Percentiles rank a stretch among this genome's conserved stretches.
phyloP scores from a whole-genome alignment of 2,329 filamentous ascomycete genomes.

The Claviceps digitariae region DNA sequence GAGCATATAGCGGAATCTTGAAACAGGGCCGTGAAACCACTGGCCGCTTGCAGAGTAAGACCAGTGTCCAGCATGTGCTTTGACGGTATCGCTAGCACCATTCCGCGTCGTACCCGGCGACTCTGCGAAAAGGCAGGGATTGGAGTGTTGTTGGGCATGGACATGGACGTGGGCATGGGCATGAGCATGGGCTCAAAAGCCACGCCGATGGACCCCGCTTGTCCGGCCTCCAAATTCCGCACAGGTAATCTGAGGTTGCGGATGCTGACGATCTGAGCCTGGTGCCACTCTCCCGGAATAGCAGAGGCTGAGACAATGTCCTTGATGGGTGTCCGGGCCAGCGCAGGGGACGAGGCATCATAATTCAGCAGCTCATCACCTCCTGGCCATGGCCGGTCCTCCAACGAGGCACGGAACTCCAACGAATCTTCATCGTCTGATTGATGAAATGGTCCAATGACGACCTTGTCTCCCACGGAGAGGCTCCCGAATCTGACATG shows the following conservation, averaged over 20 bases:
- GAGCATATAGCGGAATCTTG: conserved; percentile 45
- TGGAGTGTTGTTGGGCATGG: conserved; percentile 1
- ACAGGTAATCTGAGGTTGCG: conserved; percentile 80
- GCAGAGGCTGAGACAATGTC: conserved; percentile 37
- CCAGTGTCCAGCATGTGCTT: conserved; percentile 42
- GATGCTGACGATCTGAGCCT: conserved; percentile 69
- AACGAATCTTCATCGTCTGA: conserved; percentile 34
- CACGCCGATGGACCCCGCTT: conserved; percentile 82
- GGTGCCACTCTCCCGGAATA: conserved; percentile 60
- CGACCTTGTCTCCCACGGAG: conserved; percentile 61
- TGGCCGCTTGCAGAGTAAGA: conserved; percentile 48
- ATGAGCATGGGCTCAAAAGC: conserved; percentile 32
- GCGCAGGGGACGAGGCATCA: conserved; percentile 39
- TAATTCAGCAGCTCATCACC: conserved; percentile 37
- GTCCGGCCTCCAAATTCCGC: conserved; percentile 57
- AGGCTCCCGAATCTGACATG: conserved; percentile 68
- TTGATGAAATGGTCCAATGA: conserved; percentile 63
- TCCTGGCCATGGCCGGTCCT: conserved; percentile 32
- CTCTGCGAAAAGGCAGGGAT: conserved; percentile 8
- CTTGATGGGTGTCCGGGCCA: conserved; percentile 37
- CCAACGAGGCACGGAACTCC: conserved; percentile 20
- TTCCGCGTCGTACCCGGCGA: conserved; percentile 57
- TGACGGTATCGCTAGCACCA: conserved; percentile 59
- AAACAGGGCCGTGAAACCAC: conserved; percentile 60
- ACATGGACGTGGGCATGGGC: too few relatives aligned